phyloP scores from a whole-genome alignment of 2,329 filamentous ascomycete species.

The Septoria petroselini region DNA sequence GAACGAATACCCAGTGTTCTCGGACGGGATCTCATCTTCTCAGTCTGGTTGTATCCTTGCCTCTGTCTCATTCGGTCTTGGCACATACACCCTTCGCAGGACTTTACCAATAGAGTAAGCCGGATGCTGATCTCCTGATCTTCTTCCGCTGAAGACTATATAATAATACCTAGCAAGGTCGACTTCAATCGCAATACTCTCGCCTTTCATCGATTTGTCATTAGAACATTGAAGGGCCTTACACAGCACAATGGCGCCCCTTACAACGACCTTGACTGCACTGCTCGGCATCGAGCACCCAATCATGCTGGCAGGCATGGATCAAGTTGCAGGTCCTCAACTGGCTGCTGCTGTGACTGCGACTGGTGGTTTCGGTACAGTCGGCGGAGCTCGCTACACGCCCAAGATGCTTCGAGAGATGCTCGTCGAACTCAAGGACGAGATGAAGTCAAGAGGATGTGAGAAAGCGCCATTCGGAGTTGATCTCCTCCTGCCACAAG shows the following conservation, averaged over 20 bases:
- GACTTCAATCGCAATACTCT: background rate
- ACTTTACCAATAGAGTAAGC: background rate
- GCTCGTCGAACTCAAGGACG: constrained; percentile 86
- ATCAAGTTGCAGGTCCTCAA: constrained; percentile 92
- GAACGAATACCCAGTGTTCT: too few relatives aligned
- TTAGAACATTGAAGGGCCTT: background rate
- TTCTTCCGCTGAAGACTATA: background rate
- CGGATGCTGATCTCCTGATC: background rate
- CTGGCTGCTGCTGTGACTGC: constrained; percentile 94
- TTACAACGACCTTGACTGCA: constrained; percentile 85
- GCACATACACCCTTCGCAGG: background rate
- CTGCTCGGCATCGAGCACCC: constrained; percentile 96
- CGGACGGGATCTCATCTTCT: background rate
- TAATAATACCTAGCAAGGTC: too few relatives aligned
- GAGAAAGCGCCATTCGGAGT: constrained; percentile 93
- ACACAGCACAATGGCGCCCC: constrained; percentile 51
- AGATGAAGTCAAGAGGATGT: constrained; percentile 58
- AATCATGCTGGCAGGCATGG: constrained; percentile 93
- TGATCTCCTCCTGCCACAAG: constrained; percentile 85
- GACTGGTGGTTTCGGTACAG: constrained; percentile 89
- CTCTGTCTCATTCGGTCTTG: background rate
- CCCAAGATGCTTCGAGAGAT: constrained; percentile 94
- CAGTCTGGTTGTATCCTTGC: background rate
- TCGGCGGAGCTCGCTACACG: constrained; percentile 90
- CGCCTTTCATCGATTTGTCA: too few relatives aligned